Evolutionary conservation across 1,284 basidiomycete species (phyloP).

Genomic region (Leccinum pallidistipes): DNA sequence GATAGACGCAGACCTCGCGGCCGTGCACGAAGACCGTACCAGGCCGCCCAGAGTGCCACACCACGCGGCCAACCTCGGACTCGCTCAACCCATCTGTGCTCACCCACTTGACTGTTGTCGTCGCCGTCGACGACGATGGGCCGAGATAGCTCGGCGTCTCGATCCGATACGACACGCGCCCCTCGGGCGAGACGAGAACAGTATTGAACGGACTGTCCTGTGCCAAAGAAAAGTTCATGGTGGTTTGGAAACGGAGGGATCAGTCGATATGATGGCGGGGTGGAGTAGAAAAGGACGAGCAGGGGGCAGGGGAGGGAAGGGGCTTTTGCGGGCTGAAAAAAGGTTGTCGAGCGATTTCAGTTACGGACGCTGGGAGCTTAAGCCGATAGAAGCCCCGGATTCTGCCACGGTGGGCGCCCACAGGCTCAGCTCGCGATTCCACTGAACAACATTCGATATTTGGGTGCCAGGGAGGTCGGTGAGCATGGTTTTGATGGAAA

Average conservation of each 20-base stretch:
- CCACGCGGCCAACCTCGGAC: constrained; percentile 27
- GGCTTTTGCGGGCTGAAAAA: constrained; percentile 17
- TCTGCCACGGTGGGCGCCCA: constrained; percentile 36
- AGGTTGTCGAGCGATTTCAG: constrained; percentile 8
- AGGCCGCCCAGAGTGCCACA: constrained; percentile 34
- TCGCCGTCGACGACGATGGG: constrained; percentile 11
- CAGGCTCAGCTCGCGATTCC: constrained; percentile 8
- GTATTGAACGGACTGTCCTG: constrained; percentile 36
- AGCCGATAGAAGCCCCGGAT: constrained; percentile 35
- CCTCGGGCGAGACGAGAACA: constrained; percentile 32
- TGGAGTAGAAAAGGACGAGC: neutral
- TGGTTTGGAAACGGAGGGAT: neutral
- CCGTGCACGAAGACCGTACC: constrained; percentile 31
- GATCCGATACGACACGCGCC: constrained; percentile 31
- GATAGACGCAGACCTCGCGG: constrained; percentile 26
- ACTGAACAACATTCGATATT: neutral
- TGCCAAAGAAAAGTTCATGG: constrained; percentile 35
- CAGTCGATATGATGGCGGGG: neutral
- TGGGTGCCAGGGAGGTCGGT: constrained; percentile 6
- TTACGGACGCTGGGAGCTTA: constrained; percentile 19
- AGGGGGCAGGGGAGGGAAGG: neutral
- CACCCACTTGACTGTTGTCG: constrained; percentile 28
- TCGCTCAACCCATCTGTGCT: constrained; percentile 28
- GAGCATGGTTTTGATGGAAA: neutral
- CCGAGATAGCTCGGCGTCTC: constrained; percentile 24